Evolutionary conservation across 768 basidiomycete species (phyloP), one percentile per base, ranked within the genome.

Genomic region (Termitomyces eurrhizus): DNA sequence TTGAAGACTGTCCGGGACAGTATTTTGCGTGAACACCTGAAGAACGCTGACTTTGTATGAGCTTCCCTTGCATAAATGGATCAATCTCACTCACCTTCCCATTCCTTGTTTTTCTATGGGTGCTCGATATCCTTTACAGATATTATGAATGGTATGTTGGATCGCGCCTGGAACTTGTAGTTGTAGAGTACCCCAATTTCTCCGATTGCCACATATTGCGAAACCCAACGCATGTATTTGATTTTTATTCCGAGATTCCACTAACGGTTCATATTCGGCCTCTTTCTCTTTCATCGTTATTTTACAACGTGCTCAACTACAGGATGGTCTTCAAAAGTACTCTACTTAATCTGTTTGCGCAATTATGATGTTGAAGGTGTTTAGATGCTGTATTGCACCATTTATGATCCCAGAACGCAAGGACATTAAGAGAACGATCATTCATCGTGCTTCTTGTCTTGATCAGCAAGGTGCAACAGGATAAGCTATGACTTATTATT

Each of bases 1-100:
- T 69, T 87, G 2, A 71, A 74, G 56, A 78, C 80, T 44, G 84
- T 86, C 8, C 77, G 79, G 35, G 84, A 85, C 63, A 78, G 82
- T 44, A 82, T 86, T 58, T 68, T 85, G 44, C 77, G 82, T 37
- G 78, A 80, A 41, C 73, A 84, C 59, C 78, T 85, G 44, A 78
- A 77, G 62, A 72, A 64, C 49, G 82, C 81, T 29, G 79, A 81
- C 50, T 61, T 65, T 37, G 64, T 65, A 60, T 61, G 61, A 65
- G 29, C 26, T 44, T 26, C 13, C n/a, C 16, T 13, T 48, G 6
- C 29, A 26, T 29, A 6, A 35, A 21, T 46, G 36, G n/a, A 33
- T 39, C 24, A 37, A 13, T 4, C 21, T 32, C 13, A 12, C 58
- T 59, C 12, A 46, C 44, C 11, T 11, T 9, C 12, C 36, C 26